Evolutionary conservation across 495 filamentous ascomycete species (phyloP).

Genomic region (Hypoxylon fuscum): DNA sequence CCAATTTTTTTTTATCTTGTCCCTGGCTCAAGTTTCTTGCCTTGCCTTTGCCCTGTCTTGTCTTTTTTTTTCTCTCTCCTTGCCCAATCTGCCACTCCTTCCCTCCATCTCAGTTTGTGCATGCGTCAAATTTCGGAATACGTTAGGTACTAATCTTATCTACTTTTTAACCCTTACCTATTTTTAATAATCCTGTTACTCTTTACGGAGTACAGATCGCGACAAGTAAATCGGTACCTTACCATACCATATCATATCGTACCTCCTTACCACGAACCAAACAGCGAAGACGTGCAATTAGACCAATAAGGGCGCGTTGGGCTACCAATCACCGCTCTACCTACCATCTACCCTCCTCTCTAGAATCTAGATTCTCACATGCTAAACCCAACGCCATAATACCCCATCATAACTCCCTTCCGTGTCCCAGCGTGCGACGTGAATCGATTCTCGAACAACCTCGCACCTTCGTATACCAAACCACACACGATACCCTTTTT

Average conservation of each 20-base stretch:
- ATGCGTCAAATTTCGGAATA: slow-evolving; percentile 35
- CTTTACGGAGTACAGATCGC: slow-evolving; percentile 11
- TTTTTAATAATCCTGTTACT: slow-evolving; percentile 30
- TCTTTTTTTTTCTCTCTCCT: slow-evolving; percentile 24
- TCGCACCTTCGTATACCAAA: not conserved
- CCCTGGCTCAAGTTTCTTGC: slow-evolving; percentile 27
- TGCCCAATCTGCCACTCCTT: slow-evolving; percentile 6
- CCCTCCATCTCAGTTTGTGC: slow-evolving; percentile 11
- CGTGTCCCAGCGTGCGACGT: slow-evolving; percentile 5
- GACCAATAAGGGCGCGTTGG: slow-evolving; percentile 24
- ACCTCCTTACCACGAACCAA: not conserved
- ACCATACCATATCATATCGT: too few species aligned
- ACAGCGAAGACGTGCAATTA: not conserved
- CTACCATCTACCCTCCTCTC: slow-evolving; percentile 13
- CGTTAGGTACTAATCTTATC: too few species aligned
- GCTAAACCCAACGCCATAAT: slow-evolving; percentile 19
- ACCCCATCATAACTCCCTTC: not conserved
- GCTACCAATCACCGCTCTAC: slow-evolving; percentile 18
- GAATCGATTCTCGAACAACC: not conserved
- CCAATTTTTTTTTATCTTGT: slow-evolving; percentile 19
- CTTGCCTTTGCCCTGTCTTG: slow-evolving; percentile 27
- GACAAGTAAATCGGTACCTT: not conserved
- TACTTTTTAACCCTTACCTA: slow-evolving; percentile 27
- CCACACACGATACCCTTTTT: not conserved
- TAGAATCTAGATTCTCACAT: too few species aligned